Conservation (phyloP, 2,329 filamentous ascomycete genomes). For the Cucurbitaria berberidis region DNA sequence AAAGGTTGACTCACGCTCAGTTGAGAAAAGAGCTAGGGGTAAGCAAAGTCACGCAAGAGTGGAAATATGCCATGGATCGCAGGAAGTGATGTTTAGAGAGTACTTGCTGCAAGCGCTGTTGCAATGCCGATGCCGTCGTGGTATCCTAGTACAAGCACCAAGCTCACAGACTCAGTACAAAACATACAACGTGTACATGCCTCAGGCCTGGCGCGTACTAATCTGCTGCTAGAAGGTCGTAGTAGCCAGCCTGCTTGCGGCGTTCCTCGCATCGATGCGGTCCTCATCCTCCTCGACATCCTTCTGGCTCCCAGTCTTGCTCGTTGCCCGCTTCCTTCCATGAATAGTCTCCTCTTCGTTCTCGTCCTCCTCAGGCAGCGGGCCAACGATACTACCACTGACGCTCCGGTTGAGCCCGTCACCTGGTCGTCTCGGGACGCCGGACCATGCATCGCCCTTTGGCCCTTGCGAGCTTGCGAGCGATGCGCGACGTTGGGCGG, state of each 20-base stretch:
- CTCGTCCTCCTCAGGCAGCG: conserved; percentile 67
- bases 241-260: conserved; percentile 88
- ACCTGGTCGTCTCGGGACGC: conserved; percentile 79
- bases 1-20: not conserved
- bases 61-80: not conserved
- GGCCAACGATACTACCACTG: conserved; percentile 69
- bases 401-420: conserved; percentile 78
- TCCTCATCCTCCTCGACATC: conserved; percentile 88
- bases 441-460: conserved; percentile 98
- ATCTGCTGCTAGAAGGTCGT: conserved; percentile 76
- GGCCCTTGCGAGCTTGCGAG: conserved; percentile 90
- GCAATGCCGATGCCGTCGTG: conserved; percentile 7
- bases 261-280: conserved; percentile 92
- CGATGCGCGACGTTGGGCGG: conserved; percentile 73
- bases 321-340: conserved; percentile 56
- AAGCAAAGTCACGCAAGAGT: not conserved
- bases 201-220: conserved; percentile 15
- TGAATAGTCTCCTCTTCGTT: conserved; percentile 57
- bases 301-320: conserved; percentile 60
- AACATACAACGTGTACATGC: not conserved
- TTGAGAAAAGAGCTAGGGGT: not conserved
- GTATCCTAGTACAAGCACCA: conserved; percentile 8
- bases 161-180: not conserved
- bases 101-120: not conserved
- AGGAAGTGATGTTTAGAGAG: not conserved